Base-by-base conservation (phyloP, 352 stramenopile species). In the Phytophthora gonapodyides region DNA sequence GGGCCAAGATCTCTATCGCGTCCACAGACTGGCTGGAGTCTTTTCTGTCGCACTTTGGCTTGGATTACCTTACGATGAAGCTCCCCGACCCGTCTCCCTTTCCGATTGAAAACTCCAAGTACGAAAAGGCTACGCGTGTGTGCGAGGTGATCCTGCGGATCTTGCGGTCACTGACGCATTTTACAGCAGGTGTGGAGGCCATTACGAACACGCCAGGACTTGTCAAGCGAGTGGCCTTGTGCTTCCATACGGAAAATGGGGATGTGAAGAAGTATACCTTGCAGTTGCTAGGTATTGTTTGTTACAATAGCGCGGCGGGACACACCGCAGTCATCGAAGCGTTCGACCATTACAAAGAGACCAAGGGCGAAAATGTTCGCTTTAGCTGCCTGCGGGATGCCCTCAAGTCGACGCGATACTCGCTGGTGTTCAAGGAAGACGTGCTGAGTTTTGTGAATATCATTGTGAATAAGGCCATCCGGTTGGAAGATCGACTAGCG, bases 371-470 rank as follows among this genome's bases (percentile, higher is more conserved):
- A 57, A 77, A 16, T 10, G 82, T 93, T 43, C 83, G 85, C 43
- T 94, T 94, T 56, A 91, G 80, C 53, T 94, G 85, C 50, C 55
- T 94, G 30, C 82, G 83, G 7, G 85, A 94, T 63, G 85, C 85
- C 24, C 73, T 94, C 27, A 89, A 88, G 55, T 94, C 85, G 38
- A 88, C 85, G 10, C 73, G 85, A 11, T 94, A 94, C 62, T 91
- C 82, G 43, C 65, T 94, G 2, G 78, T 87, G n/a, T 94, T 94
- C 73, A 94, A 94, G 48, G 85, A 94, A 71, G 85, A 94, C 55
- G 85, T 94, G 57, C 65, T 94, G 43, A 93, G 83, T 56, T 94
- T 94, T 70, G 83, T 94, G 44, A 94, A 94, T 73, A 93, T 94
- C 61, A 92, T 94, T 56, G 85, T 94, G 24, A 94, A 94, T 73